Conservation (phyloP, 2,329 filamentous ascomycete genomes). For the Claviceps sp. region DNA sequence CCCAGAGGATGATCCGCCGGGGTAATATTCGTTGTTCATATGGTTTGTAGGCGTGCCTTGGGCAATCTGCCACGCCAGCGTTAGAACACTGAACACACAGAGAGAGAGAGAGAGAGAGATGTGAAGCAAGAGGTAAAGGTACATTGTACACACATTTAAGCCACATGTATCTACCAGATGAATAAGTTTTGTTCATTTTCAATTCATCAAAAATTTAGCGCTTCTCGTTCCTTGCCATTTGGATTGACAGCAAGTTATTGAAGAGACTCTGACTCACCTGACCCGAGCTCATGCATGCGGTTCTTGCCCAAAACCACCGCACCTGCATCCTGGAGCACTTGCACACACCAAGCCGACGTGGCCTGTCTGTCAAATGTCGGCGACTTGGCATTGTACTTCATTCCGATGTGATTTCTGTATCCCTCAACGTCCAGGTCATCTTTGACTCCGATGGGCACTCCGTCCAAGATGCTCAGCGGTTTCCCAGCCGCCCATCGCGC, state of each 20-base stretch:
- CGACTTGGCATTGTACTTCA: conserved; percentile 42
- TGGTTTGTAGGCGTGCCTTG: conserved; percentile 69
- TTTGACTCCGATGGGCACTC: conserved; percentile 72
- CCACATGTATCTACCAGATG: conserved; percentile 55
- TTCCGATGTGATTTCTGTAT: conserved; percentile 54
- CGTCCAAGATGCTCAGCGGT: conserved; percentile 59
- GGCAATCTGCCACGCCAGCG: conserved; percentile 26
- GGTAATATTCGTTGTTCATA: conserved; percentile 62
- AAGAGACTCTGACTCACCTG: conserved; percentile 40
- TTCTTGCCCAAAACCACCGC: conserved; percentile 64
- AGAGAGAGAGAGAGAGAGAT: conserved; percentile 1
- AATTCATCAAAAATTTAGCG: not conserved
- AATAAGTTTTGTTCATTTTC: not conserved
- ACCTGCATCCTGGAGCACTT: conserved; percentile 58
- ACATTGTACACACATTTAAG: conserved; percentile 56
- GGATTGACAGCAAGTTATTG: too few species aligned
- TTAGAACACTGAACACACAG: conserved; percentile 14
- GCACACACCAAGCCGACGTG: conserved; percentile 56
- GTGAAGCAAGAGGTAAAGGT: not conserved
- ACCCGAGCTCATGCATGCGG: conserved; percentile 69
- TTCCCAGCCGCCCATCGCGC: conserved; percentile 54
- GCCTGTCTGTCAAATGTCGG: conserved; percentile 35
- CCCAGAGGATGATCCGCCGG: conserved; percentile 69
- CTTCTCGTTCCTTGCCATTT: not conserved
- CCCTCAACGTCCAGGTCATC: conserved; percentile 64